Base-by-base conservation (phyloP, 768 basidiomycete genomes). In the Lactifluus piperatus region DNA sequence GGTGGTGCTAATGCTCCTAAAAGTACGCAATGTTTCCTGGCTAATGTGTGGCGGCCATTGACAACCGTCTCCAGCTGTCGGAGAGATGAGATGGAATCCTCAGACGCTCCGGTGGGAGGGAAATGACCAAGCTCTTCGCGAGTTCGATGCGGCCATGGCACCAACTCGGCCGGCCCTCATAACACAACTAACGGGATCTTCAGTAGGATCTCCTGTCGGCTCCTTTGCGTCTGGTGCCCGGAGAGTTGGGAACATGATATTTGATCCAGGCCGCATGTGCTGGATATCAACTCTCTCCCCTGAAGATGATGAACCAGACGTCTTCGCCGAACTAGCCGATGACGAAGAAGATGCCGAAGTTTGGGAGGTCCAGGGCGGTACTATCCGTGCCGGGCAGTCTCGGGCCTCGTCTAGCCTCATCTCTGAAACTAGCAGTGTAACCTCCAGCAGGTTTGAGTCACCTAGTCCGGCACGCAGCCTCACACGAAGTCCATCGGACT, bases 1-100 rank as follows among this genome's bases (percentile, higher is more conserved):
- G 86, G 88, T 62, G 83, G 84, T 60, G 68, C 75, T 39, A 72
- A 72, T 57, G 78, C 80, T 24, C 79, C 90, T 11, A 94, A 91
- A 81, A 84, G 92, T 94, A 62, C 30, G 80, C 68, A 45, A 9
- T 30, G 14, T 22, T 47, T 36, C 43, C 45, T 47, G 45, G 58
- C 51, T 51, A 41, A 57, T 27, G 50, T 45, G 54, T 62, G 62
- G 68, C 52, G 5, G 30, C 22, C 54, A 55, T 51, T 56, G 44
- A 56, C 55, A 52, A 34, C 26, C 29, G 10, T 24, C 62, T n/a
- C 45, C 67, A 95, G 95, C 92, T 47, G 82, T 95, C 57, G 94
- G 93, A 22, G 91, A 94, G 55, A 99, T 99, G 95, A 89, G 83
- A 67, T 99, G 93, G 91, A 98, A 99, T 72, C 94, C 95, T 41